Evolutionary conservation across 345 rosid genomes (phyloP), one percentile per base, ranked within the genome.

Genomic region (Noccaea caerulescens): DNA sequence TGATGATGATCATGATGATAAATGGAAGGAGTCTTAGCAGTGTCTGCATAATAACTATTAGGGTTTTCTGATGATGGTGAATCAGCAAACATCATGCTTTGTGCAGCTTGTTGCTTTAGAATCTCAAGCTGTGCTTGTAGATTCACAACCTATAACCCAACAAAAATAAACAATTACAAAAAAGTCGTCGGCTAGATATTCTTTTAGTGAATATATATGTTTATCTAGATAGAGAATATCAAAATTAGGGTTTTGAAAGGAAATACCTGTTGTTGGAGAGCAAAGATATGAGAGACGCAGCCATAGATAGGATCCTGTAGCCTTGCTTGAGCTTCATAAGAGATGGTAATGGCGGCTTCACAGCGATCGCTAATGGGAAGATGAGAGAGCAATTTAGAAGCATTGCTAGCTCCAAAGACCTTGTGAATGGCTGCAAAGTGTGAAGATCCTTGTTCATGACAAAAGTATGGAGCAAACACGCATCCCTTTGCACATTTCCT

Each of bases 381-480:
- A 63, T 89, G 88, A 56, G 89, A 80, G 38, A 93, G 91, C 66
- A 91, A 66, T 71, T 93, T 93, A 7, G 98, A 91, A 37, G 87
- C 94, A 77, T 91, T 91, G 81, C 98, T 93, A 63, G 98, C 98
- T 58, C 98, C 98, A 69, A 93, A 93, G 34, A 93, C 97, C 79
- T 86, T 91, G 79, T 91, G 98, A 47, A 93, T 89, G 45, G 96
- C 98, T 36, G 93, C 88, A 77, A 93, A 93, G 63, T 87, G 93
- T 34, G 94, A 67, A 58, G 96, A 90, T 10, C 98, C 98, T 78
- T 91, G 88, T 77, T 93, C 97, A 79, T 89, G 93, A 79, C 96
- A 87, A 72, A 93, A 93, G 70, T 89, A 93, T 58, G 98, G 98
- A 39, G 97, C 96, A 79, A 93, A 93, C 6, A 93, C 96, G 80